Evolutionary conservation across 257 asterid species (phyloP), one percentile per base, ranked within the genome.

Genomic region (Marsdenia floribunda): DNA sequence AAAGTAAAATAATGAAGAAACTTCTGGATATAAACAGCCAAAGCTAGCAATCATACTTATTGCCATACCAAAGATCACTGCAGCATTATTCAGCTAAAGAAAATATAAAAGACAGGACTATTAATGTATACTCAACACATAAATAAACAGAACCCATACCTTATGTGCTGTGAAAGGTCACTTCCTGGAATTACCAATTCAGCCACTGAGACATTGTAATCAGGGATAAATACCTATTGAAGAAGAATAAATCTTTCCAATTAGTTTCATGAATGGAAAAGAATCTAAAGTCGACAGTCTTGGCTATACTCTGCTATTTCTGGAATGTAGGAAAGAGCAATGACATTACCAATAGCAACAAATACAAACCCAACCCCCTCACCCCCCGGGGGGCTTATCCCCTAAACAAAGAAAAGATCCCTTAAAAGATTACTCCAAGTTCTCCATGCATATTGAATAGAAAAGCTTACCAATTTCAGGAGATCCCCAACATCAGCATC

Each of bases 121-220:
- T 11, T 26, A 66, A 75, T 35, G 50, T 42, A 47, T 29, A 59
- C n/a, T 68, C 14, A 68, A 68, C 55, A 68, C 55, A 55, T 38
- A 60, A 42, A 58, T 38, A 11, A 18, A 67, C 12, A 68, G 38
- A 24, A 68, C 29, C 52, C 75, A 49, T 57, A 85, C 89, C 87
- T 85, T 77, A 85, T 74, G 71, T 85, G 89, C 84, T 85, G 89
- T 58, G 89, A 85, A 73, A 85, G 86, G 76, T 85, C 89, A 81
- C 84, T 77, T 71, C 89, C 87, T 11, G 89, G 89, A 70, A 85
- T 85, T 33, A 85, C 86, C 65, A 85, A 22, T 78, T 85, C 89
- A 24, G 89, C 87, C 26, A 85, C 89, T 58, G 87, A 83, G 46
- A 85, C 87, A 77, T 85, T 81, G 78, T 85, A 85, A 81, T 83